Evolutionary conservation across 805 yeast species (phyloP).

Genomic region (Priceomyces fermenticarens): DNA sequence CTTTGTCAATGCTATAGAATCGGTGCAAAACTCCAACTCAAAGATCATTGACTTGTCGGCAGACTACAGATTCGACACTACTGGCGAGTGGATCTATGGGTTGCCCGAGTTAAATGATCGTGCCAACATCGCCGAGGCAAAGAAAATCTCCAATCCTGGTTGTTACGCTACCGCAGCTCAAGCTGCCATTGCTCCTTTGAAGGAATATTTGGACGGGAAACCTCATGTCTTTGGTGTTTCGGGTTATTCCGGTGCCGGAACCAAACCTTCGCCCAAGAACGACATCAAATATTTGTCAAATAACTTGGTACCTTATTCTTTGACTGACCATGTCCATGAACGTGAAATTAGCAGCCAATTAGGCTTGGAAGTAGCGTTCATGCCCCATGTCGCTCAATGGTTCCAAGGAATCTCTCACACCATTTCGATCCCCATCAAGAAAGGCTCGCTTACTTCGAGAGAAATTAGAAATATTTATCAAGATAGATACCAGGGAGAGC

Average conservation of each 20-base stretch:
- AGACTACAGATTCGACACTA: constrained; percentile 88
- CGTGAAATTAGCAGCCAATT: constrained; percentile 82
- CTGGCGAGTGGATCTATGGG: constrained; percentile 91
- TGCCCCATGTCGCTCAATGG: constrained; percentile 99
- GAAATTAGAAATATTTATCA: constrained; percentile 83
- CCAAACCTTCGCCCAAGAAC: constrained; percentile 96
- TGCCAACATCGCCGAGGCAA: constrained; percentile 59
- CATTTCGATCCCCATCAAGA: constrained; percentile 79
- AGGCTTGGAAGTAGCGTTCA: constrained; percentile 78
- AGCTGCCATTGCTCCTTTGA: constrained; percentile 78
- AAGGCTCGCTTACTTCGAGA: constrained; percentile 64
- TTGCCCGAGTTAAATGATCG: constrained; percentile 88
- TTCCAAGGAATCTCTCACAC: constrained; percentile 97
- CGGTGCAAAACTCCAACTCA: constrained; percentile 59
- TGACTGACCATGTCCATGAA: constrained; percentile 97
- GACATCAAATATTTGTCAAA: constrained; percentile 71
- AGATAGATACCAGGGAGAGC: constrained; percentile 84
- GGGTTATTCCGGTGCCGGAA: constrained; percentile 99
- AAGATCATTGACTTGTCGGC: constrained; percentile 93
- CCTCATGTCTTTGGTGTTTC: constrained; percentile 94
- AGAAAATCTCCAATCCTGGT: constrained; percentile 93
- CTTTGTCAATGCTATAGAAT: constrained; percentile 75
- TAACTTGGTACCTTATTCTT: constrained; percentile 90
- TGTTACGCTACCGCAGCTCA: constrained; percentile 99
- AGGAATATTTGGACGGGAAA: constrained; percentile 61